These are phyloP conservation scores for Paulownia fortunei DNA, from an alignment of 257 asterid species.

Conservation along the genomic window DNA sequence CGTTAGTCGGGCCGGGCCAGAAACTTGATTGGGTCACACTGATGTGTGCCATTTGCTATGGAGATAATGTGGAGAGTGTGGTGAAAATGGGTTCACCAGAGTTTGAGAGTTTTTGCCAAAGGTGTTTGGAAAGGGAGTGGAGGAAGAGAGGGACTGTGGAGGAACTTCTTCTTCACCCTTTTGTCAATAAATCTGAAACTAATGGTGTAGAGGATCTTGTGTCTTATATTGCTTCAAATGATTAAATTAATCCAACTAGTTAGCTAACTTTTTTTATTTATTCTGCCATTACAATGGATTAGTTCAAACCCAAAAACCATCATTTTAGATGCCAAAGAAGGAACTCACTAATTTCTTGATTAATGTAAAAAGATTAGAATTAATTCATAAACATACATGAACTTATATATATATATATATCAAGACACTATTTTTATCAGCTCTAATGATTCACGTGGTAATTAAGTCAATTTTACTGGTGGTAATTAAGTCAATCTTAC, in stretches of 20 bases:
- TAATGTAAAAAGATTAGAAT: too few species aligned
- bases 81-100: constrained; percentile 45
- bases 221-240: constrained; percentile 3
- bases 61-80: constrained; percentile 34
- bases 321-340: too few species aligned
- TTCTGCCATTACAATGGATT: too few species aligned
- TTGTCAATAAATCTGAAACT: constrained; percentile 32
- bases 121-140: constrained; percentile 62
- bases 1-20: constrained; percentile 42
- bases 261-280: neutral
- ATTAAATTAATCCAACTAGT: neutral
- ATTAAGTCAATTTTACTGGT: too few species aligned
- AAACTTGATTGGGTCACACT: constrained; percentile 55
- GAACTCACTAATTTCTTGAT: too few species aligned
- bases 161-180: constrained; percentile 58
- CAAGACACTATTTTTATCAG: too few species aligned
- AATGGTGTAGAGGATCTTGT: constrained; percentile 20
- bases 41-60: constrained; percentile 43
- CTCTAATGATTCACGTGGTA: too few species aligned
- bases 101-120: constrained; percentile 43
- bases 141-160: constrained; percentile 55
- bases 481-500: too few species aligned
- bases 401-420: too few species aligned
- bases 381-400: too few species aligned
- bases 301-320: too few species aligned